These are phyloP conservation scores for Plasmodium fragile DNA, from an alignment of 169 alveolate species.

Conservation along the genomic window DNA sequence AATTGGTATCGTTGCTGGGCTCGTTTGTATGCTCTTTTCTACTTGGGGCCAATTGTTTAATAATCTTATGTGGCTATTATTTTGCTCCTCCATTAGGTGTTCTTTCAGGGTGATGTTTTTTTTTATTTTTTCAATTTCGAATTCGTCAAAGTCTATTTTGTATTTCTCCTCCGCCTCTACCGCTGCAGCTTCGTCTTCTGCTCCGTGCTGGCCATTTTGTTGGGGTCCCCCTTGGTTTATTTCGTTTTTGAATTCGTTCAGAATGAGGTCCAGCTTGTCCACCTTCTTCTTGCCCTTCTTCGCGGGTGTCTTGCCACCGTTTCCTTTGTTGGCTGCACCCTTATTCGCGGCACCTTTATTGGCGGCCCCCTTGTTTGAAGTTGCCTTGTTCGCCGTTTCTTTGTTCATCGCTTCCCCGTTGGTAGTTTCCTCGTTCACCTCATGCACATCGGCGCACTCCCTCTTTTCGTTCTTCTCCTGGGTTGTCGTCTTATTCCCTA, in stretches of 20 bases:
- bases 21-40: constrained; percentile 82
- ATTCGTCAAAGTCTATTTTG: constrained; percentile 14
- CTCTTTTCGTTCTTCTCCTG: constrained; percentile 1
- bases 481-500: constrained; percentile 1
- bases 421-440: not conserved
- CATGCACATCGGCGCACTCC: not conserved
- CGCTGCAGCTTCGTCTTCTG: constrained; percentile 15
- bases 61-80: constrained; percentile 80
- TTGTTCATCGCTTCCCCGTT: not conserved
- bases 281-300: constrained; percentile 52
- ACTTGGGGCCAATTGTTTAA: constrained; percentile 83
- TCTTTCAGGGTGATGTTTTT: constrained; percentile 35
- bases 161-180: constrained; percentile 36
- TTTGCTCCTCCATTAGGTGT: constrained; percentile 79
- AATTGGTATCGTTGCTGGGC: constrained; percentile 87
- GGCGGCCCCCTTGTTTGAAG: not conserved
- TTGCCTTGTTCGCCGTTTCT: not conserved
- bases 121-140: constrained; percentile 48
- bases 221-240: not conserved
- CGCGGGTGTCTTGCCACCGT: not conserved
- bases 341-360: not conserved
- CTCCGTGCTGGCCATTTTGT: not conserved
- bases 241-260: constrained; percentile 55
- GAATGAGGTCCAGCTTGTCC: constrained; percentile 41
- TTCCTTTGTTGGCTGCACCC: not conserved